Evolutionary conservation across 1,284 basidiomycete species (phyloP).

Genomic region (Heterobasidion annosum): DNA sequence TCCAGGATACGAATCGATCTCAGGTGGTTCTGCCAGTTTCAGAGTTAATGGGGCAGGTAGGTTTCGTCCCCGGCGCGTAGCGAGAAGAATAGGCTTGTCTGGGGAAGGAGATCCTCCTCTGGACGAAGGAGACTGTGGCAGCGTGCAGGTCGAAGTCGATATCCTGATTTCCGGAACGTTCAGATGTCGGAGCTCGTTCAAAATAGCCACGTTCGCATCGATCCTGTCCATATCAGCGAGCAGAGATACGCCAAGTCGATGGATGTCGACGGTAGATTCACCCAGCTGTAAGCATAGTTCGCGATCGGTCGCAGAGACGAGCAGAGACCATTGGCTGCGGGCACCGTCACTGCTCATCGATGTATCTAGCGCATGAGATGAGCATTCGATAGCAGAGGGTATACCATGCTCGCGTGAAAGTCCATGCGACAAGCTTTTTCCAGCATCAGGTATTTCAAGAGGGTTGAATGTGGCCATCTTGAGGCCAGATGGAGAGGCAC

Average conservation of each 20-base stretch:
- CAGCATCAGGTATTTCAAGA: background rate
- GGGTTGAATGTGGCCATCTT: too few species aligned
- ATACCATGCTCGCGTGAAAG: too few species aligned
- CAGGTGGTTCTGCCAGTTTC: constrained; percentile 15
- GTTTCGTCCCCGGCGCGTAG: constrained; percentile 44
- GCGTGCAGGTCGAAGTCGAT: constrained; percentile 37
- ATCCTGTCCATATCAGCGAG: background rate
- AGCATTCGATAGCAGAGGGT: background rate
- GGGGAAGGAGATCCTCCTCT: constrained; percentile 14
- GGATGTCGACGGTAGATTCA: background rate
- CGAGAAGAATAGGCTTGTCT: constrained; percentile 24
- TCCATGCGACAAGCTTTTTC: too few species aligned
- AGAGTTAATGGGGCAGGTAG: constrained; percentile 31
- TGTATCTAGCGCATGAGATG: background rate
- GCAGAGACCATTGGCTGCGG: background rate
- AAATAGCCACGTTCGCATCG: constrained; percentile 37
- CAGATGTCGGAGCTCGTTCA: background rate
- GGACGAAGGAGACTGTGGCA: constrained; percentile 36
- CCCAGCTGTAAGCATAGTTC: background rate
- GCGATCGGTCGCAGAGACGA: background rate
- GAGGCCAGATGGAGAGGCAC: too few species aligned
- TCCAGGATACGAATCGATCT: constrained; percentile 36
- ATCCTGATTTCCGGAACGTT: constrained; percentile 30
- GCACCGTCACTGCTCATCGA: background rate
- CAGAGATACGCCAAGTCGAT: background rate